A percentile compares a stretch with the other conserved stretches of the same genome.
phyloP scores from a whole-genome alignment of 2,329 filamentous ascomycete genomes.

The Elsinoe fawcettii region DNA sequence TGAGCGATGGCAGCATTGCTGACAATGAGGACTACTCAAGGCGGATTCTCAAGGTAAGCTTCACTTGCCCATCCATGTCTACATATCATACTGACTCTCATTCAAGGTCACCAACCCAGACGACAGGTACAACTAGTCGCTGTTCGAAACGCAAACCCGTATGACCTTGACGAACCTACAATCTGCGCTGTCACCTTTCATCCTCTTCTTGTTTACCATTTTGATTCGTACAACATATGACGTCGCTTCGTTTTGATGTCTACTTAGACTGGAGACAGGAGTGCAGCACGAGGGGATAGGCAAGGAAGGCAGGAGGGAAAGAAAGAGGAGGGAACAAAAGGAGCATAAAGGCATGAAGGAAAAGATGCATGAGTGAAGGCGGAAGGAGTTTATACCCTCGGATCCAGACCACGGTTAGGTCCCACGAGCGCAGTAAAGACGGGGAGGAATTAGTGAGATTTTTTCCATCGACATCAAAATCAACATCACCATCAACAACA shows the following conservation, averaged over 20 bases:
- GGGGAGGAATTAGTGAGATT: background rate
- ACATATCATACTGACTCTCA: background rate
- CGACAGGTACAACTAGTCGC: slow-evolving; percentile 9
- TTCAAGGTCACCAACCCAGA: slow-evolving; percentile 20
- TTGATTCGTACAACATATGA: slow-evolving; percentile 7
- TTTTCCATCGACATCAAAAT: background rate
- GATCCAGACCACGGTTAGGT: slow-evolving; percentile 3
- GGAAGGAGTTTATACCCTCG: background rate
- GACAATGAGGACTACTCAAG: slow-evolving; percentile 96
- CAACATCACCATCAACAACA: background rate
- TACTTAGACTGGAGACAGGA: background rate
- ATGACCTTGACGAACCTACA: slow-evolving; percentile 13
- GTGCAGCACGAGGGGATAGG: background rate
- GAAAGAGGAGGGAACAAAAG: background rate
- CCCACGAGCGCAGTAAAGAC: background rate
- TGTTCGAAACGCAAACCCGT: background rate
- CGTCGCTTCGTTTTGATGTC: background rate
- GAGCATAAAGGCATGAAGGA: background rate
- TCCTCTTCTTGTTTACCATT: slow-evolving; percentile 13
- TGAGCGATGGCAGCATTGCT: slow-evolving; percentile 92
- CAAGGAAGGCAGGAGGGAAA: background rate
- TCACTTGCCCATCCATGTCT: slow-evolving; percentile 18
- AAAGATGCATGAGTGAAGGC: background rate
- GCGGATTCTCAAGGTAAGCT: slow-evolving; percentile 76
- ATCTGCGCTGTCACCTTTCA: background rate